Conservation (phyloP, 768 basidiomycete genomes). For the Leccinum fibrillosum region DNA sequence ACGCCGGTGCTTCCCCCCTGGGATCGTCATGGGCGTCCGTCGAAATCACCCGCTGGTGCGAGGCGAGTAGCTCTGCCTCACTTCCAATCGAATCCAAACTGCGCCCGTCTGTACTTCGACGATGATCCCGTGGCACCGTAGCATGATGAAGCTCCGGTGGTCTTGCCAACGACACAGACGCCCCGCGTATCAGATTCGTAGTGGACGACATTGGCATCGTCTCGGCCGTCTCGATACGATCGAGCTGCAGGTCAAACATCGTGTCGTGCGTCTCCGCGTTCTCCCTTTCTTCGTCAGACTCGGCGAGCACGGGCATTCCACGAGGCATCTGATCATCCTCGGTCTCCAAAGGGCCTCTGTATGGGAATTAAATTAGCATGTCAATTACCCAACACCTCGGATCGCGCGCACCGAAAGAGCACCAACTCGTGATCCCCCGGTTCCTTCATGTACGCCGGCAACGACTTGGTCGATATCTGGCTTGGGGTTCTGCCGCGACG, state of each 20-base stretch:
- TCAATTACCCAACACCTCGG: not conserved
- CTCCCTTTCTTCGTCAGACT: conserved; percentile 25
- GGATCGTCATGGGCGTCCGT: conserved; percentile 30
- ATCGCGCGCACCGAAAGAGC: conserved; percentile 43
- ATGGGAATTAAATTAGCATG: not conserved
- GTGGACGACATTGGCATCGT: conserved; percentile 21
- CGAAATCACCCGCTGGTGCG: conserved; percentile 15
- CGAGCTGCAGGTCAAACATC: conserved; percentile 18
- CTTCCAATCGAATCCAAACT: conserved; percentile 24
- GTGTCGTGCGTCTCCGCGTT: conserved; percentile 1
- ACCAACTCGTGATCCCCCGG: conserved; percentile 82
- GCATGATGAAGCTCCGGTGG: conserved; percentile 12
- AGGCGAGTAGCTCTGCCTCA: conserved; percentile 17
- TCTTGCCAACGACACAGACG: conserved; percentile 6
- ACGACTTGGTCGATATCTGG: conserved; percentile 72
- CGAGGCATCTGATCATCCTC: conserved; percentile 21
- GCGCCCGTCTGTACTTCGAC: conserved; percentile 14
- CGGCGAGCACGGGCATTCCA: conserved; percentile 16
- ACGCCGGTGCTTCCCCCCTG: conserved; percentile 65
- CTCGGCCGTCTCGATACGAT: conserved; percentile 25
- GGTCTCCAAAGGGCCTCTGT: conserved; percentile 26
- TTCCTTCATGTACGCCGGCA: conserved; percentile 81
- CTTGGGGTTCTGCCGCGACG: conserved; percentile 63
- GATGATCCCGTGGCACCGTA: not conserved
- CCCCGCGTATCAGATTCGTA: conserved; percentile 18